phyloP scores from a whole-genome alignment of 225 moss, liverwort and hornwort genomes.

The Ulota crispa region DNA sequence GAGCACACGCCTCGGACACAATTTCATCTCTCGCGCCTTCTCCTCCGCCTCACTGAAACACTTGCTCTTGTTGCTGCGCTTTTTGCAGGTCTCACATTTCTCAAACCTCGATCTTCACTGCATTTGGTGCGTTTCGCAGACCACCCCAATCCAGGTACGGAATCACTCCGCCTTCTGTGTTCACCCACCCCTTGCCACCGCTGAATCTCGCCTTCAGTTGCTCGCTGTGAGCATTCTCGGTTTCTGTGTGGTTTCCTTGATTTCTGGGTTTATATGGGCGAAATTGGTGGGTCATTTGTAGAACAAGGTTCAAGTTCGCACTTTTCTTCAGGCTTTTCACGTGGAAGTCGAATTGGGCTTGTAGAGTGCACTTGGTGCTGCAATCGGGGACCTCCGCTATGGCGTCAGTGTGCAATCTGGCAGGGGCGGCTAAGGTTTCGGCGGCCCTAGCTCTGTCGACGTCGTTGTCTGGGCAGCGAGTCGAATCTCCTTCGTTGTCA shows the following conservation, averaged over 20 bases:
- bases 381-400: constrained; percentile 12
- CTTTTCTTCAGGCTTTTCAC: neutral
- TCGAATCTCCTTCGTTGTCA: constrained; percentile 12
- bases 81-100: neutral
- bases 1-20: neutral
- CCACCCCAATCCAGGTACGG: neutral
- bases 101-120: neutral
- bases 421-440: constrained; percentile 17
- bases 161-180: neutral
- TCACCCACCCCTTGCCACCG: neutral
- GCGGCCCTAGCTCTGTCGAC: constrained; percentile 6
- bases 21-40: neutral
- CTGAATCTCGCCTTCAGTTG: neutral
- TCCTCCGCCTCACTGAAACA: neutral
- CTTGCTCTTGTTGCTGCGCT: neutral
- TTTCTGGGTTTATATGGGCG: neutral
- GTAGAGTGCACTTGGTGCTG: neutral
- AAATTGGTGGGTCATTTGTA: neutral
- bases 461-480: constrained; percentile 1
- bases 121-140: neutral
- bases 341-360: constrained; percentile 7
- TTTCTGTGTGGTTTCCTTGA: neutral
- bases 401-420: constrained; percentile 25
- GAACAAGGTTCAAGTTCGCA: neutral
- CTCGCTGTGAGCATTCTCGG: neutral